A percentile compares a stretch with the other conserved stretches of the same genome.
These are phyloP conservation scores for Zizania palustris DNA, from an alignment of 202 grass and related monocot genomes.

Conservation along the genomic window DNA sequence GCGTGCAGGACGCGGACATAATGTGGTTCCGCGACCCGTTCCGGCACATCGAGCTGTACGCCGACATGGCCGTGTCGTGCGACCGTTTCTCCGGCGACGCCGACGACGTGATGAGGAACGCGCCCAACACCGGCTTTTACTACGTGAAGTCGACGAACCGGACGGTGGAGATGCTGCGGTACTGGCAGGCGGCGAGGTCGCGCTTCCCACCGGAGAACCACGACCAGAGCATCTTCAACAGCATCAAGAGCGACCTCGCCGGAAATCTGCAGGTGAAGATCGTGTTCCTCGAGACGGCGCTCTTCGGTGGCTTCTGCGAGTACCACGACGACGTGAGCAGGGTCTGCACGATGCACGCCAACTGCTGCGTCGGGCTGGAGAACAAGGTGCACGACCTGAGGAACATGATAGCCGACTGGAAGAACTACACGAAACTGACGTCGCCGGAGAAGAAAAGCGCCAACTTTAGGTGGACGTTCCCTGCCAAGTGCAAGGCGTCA, in stretches of 20 bases:
- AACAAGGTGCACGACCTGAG: slow-evolving; percentile 61
- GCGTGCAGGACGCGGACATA: slow-evolving; percentile 54
- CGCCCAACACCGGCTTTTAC: slow-evolving; percentile 57
- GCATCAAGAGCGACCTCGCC: slow-evolving; percentile 54
- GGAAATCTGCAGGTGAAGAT: slow-evolving; percentile 32
- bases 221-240: slow-evolving; percentile 53
- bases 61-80: slow-evolving; percentile 55
- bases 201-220: slow-evolving; percentile 31
- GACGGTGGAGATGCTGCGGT: slow-evolving; percentile 40
- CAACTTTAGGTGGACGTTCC: slow-evolving; percentile 30
- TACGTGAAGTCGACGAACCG: slow-evolving; percentile 54
- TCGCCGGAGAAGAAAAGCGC: slow-evolving; percentile 21
- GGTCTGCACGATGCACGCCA: slow-evolving; percentile 64
- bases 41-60: slow-evolving; percentile 46
- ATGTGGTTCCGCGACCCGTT: slow-evolving; percentile 61
- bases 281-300: slow-evolving; percentile 40
- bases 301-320: slow-evolving; percentile 56
- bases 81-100: slow-evolving; percentile 42
- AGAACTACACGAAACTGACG: slow-evolving; percentile 40
- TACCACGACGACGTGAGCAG: slow-evolving; percentile 25
- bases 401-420: slow-evolving; percentile 41
- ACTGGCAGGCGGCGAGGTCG: slow-evolving; percentile 43
- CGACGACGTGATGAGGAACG: slow-evolving; percentile 28
- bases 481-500: no score
- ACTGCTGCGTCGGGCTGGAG: slow-evolving; percentile 50